phyloP scores from a whole-genome alignment of 495 filamentous ascomycete species.

The Tuber indicum region DNA sequence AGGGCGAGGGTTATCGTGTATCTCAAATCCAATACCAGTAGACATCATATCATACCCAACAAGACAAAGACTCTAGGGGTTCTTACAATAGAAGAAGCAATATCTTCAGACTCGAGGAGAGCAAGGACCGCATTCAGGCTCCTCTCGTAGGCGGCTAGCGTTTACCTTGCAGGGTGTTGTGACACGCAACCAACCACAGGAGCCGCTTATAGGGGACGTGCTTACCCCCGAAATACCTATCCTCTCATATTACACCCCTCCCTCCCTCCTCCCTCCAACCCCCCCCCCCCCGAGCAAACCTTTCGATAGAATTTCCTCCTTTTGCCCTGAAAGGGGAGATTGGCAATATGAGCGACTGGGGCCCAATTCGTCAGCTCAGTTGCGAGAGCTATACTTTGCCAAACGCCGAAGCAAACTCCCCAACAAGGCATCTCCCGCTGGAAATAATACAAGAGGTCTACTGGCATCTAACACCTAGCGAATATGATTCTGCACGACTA shows the following conservation, averaged over 20 bases:
- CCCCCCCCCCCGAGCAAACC: neutral
- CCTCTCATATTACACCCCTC: neutral
- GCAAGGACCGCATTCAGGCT: slow-evolving; percentile 1
- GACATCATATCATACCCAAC: neutral
- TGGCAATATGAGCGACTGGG: neutral
- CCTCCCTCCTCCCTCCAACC: neutral
- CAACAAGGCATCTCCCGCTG: slow-evolving; percentile 14
- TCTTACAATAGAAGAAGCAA: neutral
- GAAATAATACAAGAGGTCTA: slow-evolving; percentile 31
- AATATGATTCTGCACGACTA: slow-evolving; percentile 31
- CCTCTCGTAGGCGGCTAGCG: neutral
- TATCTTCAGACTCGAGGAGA: neutral
- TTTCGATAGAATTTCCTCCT: neutral
- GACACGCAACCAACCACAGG: neutral
- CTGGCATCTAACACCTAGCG: slow-evolving; percentile 21
- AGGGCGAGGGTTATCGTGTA: neutral
- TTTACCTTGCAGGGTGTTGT: neutral
- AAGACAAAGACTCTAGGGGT: neutral
- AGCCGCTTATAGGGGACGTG: neutral
- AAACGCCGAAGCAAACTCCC: slow-evolving; percentile 2
- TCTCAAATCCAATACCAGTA: neutral
- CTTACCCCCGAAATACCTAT: neutral
- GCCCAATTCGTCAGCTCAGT: neutral
- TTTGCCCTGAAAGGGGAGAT: neutral
- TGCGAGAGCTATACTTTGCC: neutral